Conservation (phyloP, 495 filamentous ascomycete genomes). For the Penicilliopsis zonata region DNA sequence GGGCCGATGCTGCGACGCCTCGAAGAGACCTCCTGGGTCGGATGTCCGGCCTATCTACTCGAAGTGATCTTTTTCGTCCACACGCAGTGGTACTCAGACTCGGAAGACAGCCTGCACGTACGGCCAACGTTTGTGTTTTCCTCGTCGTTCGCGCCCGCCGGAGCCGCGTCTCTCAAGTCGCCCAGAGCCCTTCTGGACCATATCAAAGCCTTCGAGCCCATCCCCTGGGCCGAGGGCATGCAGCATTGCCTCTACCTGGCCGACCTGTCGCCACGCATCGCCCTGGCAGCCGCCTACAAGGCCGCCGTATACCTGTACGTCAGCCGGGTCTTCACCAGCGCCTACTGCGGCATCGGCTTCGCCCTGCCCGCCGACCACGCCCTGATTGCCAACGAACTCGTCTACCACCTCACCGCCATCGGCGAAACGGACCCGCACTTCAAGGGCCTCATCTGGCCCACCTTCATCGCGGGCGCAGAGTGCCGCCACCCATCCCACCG, state of each 20-base stretch:
- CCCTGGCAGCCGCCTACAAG: conserved; percentile 30
- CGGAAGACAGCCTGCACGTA: conserved; percentile 8
- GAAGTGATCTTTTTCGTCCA: conserved; percentile 37
- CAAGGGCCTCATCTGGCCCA: conserved; percentile 38
- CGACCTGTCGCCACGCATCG: conserved; percentile 26
- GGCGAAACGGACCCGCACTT: conserved; percentile 29
- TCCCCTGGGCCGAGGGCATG: conserved; percentile 31
- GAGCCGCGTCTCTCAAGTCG: conserved; percentile 18
- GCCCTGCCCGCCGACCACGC: conserved; percentile 22
- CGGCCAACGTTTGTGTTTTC: conserved; percentile 18
- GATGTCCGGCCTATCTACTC: conserved; percentile 35
- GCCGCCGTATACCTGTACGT: conserved; percentile 35
- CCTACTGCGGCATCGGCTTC: conserved; percentile 15
- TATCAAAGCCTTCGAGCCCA: conserved; percentile 32
- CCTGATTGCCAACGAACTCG: conserved; percentile 21
- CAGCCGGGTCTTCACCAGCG: conserved; percentile 27
- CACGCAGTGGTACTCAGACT: conserved; percentile 26
- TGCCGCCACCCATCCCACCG: conserved; percentile 23
- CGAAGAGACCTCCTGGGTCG: conserved; percentile 36
- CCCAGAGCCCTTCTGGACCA: conserved; percentile 25
- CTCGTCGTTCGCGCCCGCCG: conserved; percentile 14
- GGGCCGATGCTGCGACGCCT: conserved; percentile 31
- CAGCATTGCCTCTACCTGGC: conserved; percentile 24
- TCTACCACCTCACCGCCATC: conserved; percentile 25
- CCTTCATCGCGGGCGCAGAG: conserved; percentile 36